Evolutionary conservation across 371 early-diverging fungal species (phyloP), one percentile per base, ranked within the genome.

Genomic region (Apophysomyces trapeziformis): DNA sequence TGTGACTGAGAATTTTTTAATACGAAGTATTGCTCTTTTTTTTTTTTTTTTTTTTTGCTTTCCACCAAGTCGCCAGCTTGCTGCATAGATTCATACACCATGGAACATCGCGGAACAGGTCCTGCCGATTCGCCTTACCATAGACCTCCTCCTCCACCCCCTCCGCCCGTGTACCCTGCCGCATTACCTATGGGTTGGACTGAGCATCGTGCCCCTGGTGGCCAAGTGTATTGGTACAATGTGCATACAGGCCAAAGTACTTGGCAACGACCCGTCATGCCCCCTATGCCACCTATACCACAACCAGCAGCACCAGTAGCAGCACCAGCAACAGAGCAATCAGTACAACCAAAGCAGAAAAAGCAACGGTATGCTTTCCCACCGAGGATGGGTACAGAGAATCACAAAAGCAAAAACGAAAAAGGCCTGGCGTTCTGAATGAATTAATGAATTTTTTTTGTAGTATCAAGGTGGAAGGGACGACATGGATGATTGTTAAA

Each of bases 401-500:
- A 26, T 26, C 3, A 26, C 3, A 26, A 14, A 39, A 57, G 44
- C 74, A 63, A 11, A 68, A 69, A 45, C 59, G 74, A 79, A 63
- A 80, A 72, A 60, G 71, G 73, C 41, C 69, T 71, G 61, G 67
- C 73, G 7, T 70, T 69, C n/a, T 73, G 68, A 66, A 78, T 67
- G 74, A 26, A 26, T 2, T 26, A 26, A 26, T 26, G 32, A 2
- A 26, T 26, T 26, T 26, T 26, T 2, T 26, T 26, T 26, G 54
- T 72, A 89, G 90, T 61, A 86, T 81, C 35, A 83, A 80, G 57
- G 86, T 94, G 44, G 87, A 91, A 45, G 84, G 85, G n/a, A 86
- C 92, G 0, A 70, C 76, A 5, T 94, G 95, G 95, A 81, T 85
- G 56, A 85, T 94, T 63, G 88, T 92, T 0, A 78, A 82, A 59